phyloP scores from a whole-genome alignment of 306 rosid species.

The Dalbergia oliveri region DNA sequence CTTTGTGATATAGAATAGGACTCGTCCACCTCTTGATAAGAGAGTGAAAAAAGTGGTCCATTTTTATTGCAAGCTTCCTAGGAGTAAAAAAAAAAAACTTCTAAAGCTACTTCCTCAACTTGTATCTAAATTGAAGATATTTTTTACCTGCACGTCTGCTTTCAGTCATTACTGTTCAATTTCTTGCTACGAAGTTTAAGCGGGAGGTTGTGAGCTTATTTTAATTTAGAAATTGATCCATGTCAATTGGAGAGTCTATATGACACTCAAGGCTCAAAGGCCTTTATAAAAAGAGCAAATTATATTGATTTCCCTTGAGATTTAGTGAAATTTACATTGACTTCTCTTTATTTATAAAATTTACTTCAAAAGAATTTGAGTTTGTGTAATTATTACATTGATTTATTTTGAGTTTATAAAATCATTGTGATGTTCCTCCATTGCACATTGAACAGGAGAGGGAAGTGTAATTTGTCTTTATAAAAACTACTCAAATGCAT shows the following conservation, averaged over 20 bases:
- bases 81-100: constrained; percentile 19
- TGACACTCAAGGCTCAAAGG: background rate
- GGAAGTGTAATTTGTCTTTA: too few relatives aligned
- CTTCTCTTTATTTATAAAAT: too few relatives aligned
- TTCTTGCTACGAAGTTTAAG: background rate
- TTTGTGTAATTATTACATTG: too few relatives aligned
- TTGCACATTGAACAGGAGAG: too few relatives aligned
- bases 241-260: background rate
- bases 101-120: constrained; percentile 28
- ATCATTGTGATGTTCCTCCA: too few relatives aligned
- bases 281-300: background rate
- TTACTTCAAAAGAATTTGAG: too few relatives aligned
- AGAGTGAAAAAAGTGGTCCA: constrained; percentile 36
- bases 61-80: constrained; percentile 45
- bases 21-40: constrained; percentile 39
- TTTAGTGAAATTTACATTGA: too few relatives aligned
- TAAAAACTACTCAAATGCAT: too few relatives aligned
- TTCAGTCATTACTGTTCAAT: constrained; percentile 22
- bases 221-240: background rate
- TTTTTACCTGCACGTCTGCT: constrained; percentile 32
- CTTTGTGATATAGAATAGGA: constrained; percentile 51
- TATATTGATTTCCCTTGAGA: too few relatives aligned
- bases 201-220: background rate
- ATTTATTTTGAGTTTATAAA: too few relatives aligned
- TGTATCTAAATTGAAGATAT: constrained; percentile 45